Base-by-base conservation (phyloP, 1,284 basidiomycete species). In the Rhodotorula sp. region DNA sequence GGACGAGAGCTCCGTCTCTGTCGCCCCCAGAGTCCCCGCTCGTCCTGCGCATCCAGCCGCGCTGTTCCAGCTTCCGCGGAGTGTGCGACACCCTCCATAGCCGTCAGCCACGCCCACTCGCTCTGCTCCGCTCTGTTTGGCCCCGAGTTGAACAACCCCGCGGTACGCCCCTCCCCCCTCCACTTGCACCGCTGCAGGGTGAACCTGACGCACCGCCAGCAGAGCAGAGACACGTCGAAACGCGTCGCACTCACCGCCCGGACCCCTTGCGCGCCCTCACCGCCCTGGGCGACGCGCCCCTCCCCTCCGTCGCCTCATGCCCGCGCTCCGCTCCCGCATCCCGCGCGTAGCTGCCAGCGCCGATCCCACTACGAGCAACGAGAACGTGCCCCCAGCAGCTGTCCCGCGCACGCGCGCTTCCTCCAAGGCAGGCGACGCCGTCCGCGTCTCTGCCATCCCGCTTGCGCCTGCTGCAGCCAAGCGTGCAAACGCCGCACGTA, bases 401-500 rank as follows among this genome's bases (percentile, higher is more conserved):
- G 36, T n/a, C 27, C 27, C 17, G 19, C 27, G 7, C 36, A 25
- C 53, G 51, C 19, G 27, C 21, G 22, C 21, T 21, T 1, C 29
- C 21, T 37, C n/a, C 37, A 9, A n/a, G 37, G 37, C 29, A 21
- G 61, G 22, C 19, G 27, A 21, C 48, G 22, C 29, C 55, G 39
- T 58, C 56, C 41, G 37, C 55, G 39, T 58, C n/a, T 58, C 57
- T 27, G 41, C 39, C 39, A 34, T 37, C 64, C 46, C 46, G 46
- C 36, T 58, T 48, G 44, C 56, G 32, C 48, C 56, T 27, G 19
- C 57, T 5, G 34, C 55, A 10, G 25, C 55, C 6, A 19, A 44
- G 15, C 17, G 19, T 1, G n/a, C 57, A 21, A 13, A 25, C 39
- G 21, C 17, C 9, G 25, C 13, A 4, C 53, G 36, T 29, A 10